Base-by-base conservation (phyloP, 2,329 filamentous ascomycete genomes). In the Diaporthe citriasiana region DNA sequence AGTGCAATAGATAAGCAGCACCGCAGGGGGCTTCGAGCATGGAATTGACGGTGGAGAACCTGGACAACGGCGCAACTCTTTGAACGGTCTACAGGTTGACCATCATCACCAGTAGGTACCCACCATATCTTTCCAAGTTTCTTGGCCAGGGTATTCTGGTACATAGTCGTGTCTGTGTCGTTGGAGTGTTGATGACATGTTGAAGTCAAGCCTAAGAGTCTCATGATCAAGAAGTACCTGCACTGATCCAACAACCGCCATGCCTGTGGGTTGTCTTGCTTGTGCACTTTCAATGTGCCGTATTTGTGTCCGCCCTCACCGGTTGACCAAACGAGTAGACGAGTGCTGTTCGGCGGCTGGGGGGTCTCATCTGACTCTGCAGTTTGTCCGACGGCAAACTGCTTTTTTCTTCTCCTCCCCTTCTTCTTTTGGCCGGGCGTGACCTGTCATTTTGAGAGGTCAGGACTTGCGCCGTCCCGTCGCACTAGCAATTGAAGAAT, bases 381-480 rank as follows among this genome's bases (percentile, higher is more conserved):
- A 40, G 9, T 22, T 38, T n/a, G 33, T 68, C 38, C n/a, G 63
- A 19, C 33, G 51, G 47, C 33, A 68, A 22, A 53, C 8, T 40
- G 63, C 63, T 27, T 17, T 38, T 25, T 40, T 53, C 9, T 27
- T 27, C 15, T 25, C 47, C n/a, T 25, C n/a, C 25, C 27, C 10
- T 15, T 51, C 47, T n/a, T 51, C 25, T 65, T 25, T 50, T 9
- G 33, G n/a, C 45, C 40, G 25, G 47, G 15, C 35, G 17, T 53
- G 63, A 68, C 47, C 63, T 68, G 63, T 68, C 63, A 50, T 38
- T 50, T 33, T 68, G 17, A n/a, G 13, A 33, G 40, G 45, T 25
- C n/a, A 12, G 35, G 30, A 30, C n/a, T 15, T 68, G 45, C 22
- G 45, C 45, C 63, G 17, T 51, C 33, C 63, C 45, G 33, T 12